phyloP scores from a whole-genome alignment of 176 grass and related monocot genomes.

The Themeda triandra region DNA sequence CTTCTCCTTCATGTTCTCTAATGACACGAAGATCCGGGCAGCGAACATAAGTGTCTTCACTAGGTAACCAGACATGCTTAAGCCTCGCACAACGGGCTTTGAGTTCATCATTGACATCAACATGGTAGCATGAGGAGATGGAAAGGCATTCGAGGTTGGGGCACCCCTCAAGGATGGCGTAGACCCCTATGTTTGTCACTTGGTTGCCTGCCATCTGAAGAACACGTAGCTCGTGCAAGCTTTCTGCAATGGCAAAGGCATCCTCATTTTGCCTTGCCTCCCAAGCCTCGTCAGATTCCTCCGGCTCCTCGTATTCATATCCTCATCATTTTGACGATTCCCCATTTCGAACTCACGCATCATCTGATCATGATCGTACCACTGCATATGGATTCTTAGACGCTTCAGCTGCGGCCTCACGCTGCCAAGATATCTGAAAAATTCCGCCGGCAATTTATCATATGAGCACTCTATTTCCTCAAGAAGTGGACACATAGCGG shows the following conservation, averaged over 20 bases:
- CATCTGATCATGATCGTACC: conserved; percentile 6
- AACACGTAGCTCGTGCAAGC: conserved; percentile 20
- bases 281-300: conserved; percentile 4
- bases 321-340: background rate
- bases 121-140: conserved; percentile 10
- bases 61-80: conserved; percentile 30
- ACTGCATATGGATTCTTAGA: conserved; percentile 20
- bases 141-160: background rate
- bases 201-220: conserved; percentile 23
- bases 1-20: background rate
- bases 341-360: background rate
- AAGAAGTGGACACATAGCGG: conserved; percentile 19
- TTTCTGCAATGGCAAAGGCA: conserved; percentile 44
- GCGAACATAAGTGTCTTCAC: no score
- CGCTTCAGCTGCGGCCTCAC: conserved; percentile 27
- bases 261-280: conserved; percentile 21
- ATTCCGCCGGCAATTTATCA: background rate
- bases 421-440: conserved; percentile 13
- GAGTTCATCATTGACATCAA: conserved; percentile 27
- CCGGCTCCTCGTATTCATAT: background rate
- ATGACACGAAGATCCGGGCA: no score
- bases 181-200: conserved; percentile 3
- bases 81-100: conserved; percentile 18
- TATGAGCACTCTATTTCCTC: conserved; percentile 37
- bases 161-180: background rate